Evolutionary conservation across 2,329 filamentous ascomycete genomes (phyloP).

Genomic region (Sarocladium strictum): DNA sequence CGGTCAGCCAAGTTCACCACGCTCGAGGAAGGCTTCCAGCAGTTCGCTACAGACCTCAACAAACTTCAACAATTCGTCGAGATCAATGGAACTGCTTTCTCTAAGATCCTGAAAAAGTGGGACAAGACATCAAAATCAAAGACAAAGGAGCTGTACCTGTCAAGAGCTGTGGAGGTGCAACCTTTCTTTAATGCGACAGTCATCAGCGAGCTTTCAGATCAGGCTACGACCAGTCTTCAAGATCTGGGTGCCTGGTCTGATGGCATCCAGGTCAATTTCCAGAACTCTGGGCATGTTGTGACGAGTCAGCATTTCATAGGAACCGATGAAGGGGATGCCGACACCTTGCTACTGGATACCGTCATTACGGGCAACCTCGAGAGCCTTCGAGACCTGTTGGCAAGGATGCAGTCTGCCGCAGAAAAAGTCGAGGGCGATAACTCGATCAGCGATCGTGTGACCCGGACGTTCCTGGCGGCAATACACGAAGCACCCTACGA

Average conservation of each 20-base stretch:
- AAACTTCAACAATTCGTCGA: slow-evolving; percentile 99
- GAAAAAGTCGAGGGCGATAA: slow-evolving; percentile 52
- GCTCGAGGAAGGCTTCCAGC: slow-evolving; percentile 91
- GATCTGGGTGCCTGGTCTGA: slow-evolving; percentile 97
- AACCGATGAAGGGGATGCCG: slow-evolving; percentile 83
- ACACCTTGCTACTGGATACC: slow-evolving; percentile 81
- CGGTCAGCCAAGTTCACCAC: slow-evolving; percentile 91
- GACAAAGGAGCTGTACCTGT: slow-evolving; percentile 95
- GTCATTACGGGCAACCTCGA: slow-evolving; percentile 76
- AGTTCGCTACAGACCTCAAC: slow-evolving; percentile 94
- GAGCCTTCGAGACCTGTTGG: slow-evolving; percentile 73
- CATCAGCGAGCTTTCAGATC: slow-evolving; percentile 92
- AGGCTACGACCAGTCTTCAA: slow-evolving; percentile 91
- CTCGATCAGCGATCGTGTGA: slow-evolving; percentile 67
- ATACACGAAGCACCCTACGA: slow-evolving; percentile 78
- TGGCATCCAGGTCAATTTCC: slow-evolving; percentile 86
- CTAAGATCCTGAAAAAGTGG: slow-evolving; percentile 99
- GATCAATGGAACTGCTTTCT: slow-evolving; percentile 95
- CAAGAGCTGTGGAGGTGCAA: slow-evolving; percentile 92
- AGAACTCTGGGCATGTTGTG: slow-evolving; percentile 56
- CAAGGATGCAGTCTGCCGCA: slow-evolving; percentile 53
- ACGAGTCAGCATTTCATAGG: slow-evolving; percentile 61
- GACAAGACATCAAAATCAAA: slow-evolving; percentile 99
- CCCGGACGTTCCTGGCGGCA: slow-evolving; percentile 82
- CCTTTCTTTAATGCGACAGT: slow-evolving; percentile 97